These are phyloP conservation scores for Diversispora epigaea DNA, from an alignment of 192 early-diverging fungal genomes.

Conservation along the genomic window DNA sequence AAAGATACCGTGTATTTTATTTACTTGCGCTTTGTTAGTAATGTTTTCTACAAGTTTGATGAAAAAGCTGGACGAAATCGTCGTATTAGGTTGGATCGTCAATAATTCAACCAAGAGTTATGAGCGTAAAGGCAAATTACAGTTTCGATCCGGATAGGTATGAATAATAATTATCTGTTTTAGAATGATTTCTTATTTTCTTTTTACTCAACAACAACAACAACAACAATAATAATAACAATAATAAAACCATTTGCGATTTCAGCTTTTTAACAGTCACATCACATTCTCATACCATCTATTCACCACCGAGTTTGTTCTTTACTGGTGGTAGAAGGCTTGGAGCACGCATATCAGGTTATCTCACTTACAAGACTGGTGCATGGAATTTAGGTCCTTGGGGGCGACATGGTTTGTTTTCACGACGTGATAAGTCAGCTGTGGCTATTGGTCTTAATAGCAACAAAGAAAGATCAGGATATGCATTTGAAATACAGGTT, in stretches of 20 bases:
- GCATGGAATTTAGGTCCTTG: slow-evolving; percentile 66
- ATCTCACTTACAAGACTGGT: slow-evolving; percentile 76
- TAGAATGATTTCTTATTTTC: background rate
- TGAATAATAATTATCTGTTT: background rate
- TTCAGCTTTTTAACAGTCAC: slow-evolving; percentile 67
- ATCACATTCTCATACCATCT: slow-evolving; percentile 51
- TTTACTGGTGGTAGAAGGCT: slow-evolving; percentile 66
- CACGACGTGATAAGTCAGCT: slow-evolving; percentile 48
- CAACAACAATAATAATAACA: background rate
- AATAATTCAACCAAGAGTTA: slow-evolving; percentile 51
- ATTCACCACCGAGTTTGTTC: slow-evolving; percentile 65
- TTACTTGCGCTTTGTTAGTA: slow-evolving; percentile 7
- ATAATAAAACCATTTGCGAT: background rate
- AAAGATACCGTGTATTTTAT: slow-evolving; percentile 9
- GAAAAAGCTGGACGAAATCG: slow-evolving; percentile 33
- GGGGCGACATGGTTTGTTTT: slow-evolving; percentile 48
- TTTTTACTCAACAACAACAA: background rate
- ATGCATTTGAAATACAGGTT: slow-evolving; percentile 53
- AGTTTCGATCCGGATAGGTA: slow-evolving; percentile 49
- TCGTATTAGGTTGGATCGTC: slow-evolving; percentile 58
- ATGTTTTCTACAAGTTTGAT: slow-evolving; percentile 15
- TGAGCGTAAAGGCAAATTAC: slow-evolving; percentile 63
- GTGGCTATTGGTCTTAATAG: slow-evolving; percentile 53
- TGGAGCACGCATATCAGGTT: slow-evolving; percentile 46
- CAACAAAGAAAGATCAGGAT: slow-evolving; percentile 44